Percentiles rank a stretch among this genome's conserved stretches.
Conservation (phyloP, 257 asterid species). For the Nicotiana tabacum region DNA sequence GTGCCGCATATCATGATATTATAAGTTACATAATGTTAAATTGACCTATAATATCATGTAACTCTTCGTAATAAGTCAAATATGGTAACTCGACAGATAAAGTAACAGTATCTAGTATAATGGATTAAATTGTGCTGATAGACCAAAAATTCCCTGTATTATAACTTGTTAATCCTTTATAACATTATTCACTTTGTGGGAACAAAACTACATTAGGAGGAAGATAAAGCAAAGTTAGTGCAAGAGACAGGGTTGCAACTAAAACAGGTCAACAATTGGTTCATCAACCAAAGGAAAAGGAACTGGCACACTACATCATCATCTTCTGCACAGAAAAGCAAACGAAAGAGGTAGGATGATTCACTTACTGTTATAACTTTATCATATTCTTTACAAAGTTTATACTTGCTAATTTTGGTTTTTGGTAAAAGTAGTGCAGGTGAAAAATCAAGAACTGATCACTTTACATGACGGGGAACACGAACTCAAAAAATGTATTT, state of each 20-base stretch:
- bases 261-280: slow-evolving; percentile 71
- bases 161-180: too few species aligned
- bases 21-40: too few species aligned
- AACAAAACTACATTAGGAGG: slow-evolving; percentile 34
- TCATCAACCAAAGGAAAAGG: slow-evolving; percentile 70
- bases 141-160: too few species aligned
- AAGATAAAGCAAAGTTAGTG: slow-evolving; percentile 56
- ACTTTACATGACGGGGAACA: background rate
- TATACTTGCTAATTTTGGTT: background rate
- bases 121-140: too few species aligned
- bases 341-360: slow-evolving; percentile 49
- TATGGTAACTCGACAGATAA: too few species aligned
- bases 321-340: slow-evolving; percentile 43
- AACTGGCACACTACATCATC: slow-evolving; percentile 76
- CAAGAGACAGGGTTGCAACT: slow-evolving; percentile 68
- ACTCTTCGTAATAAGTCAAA: too few species aligned
- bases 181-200: background rate
- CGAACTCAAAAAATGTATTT: background rate
- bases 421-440: slow-evolving; percentile 20
- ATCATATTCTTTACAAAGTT: background rate
- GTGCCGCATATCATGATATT: too few species aligned
- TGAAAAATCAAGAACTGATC: slow-evolving; percentile 17
- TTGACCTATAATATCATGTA: too few species aligned
- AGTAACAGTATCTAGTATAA: too few species aligned
- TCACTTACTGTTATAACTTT: background rate